phyloP scores from a whole-genome alignment of 352 stramenopile genomes.

The Phytophthora parvispora region DNA sequence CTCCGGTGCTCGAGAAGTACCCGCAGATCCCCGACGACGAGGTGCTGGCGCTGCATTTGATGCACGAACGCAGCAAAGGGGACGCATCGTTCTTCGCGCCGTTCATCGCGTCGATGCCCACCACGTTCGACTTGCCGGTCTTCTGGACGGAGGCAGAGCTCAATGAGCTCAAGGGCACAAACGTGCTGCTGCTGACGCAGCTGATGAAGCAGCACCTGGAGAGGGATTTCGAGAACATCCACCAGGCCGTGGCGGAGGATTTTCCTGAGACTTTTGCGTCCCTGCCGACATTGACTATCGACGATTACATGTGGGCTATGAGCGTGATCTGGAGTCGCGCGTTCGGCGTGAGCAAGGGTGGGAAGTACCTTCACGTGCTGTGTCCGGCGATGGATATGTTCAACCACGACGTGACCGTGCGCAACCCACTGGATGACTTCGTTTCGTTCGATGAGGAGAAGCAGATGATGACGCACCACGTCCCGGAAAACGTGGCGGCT shows the following conservation, averaged over 20 bases:
- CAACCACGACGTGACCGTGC: slow-evolving; percentile 70
- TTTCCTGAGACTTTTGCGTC: slow-evolving; percentile 58
- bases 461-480: slow-evolving; percentile 55
- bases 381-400: slow-evolving; percentile 84
- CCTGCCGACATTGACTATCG: slow-evolving; percentile 36
- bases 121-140: slow-evolving; percentile 65
- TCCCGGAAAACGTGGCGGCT: slow-evolving; percentile 38
- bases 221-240: slow-evolving; percentile 69
- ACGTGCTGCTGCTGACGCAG: slow-evolving; percentile 64
- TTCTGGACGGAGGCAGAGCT: slow-evolving; percentile 65
- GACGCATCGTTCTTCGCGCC: slow-evolving; percentile 56
- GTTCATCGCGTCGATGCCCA: slow-evolving; percentile 65
- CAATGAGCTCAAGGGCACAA: slow-evolving; percentile 57
- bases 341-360: slow-evolving; percentile 59
- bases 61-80: slow-evolving; percentile 66
- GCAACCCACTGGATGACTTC: slow-evolving; percentile 61
- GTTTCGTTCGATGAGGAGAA: slow-evolving; percentile 57
- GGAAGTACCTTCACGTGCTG: slow-evolving; percentile 61
- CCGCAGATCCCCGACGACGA: slow-evolving; percentile 56
- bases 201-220: slow-evolving; percentile 76
- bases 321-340: slow-evolving; percentile 82
- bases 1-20: slow-evolving; percentile 45
- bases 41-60: slow-evolving; percentile 66
- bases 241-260: slow-evolving; percentile 51
- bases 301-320: slow-evolving; percentile 84